Conservation (phyloP, 805 yeast genomes). For the Hanseniaspora hatyaiensis region DNA sequence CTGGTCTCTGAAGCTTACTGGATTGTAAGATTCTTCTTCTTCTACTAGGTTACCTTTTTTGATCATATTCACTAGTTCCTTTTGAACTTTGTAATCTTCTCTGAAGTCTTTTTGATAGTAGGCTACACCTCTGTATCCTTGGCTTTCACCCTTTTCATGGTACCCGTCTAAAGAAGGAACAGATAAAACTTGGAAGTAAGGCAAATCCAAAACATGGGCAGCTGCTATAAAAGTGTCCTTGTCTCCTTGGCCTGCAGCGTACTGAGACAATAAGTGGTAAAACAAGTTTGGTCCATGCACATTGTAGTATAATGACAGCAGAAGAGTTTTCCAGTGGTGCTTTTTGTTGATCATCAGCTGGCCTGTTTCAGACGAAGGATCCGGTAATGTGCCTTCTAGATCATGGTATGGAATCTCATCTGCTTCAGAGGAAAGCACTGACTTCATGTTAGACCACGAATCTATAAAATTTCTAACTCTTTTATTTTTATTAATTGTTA, state of each 20-base stretch:
- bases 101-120: slow-evolving; percentile 68
- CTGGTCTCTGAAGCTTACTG: slow-evolving; percentile 15
- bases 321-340: slow-evolving; percentile 45
- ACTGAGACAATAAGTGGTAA: slow-evolving; percentile 61
- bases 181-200: slow-evolving; percentile 40
- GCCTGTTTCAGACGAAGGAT: slow-evolving; percentile 64
- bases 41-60: slow-evolving; percentile 1
- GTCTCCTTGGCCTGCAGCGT: slow-evolving; percentile 70
- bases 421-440: slow-evolving; percentile 19
- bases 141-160: slow-evolving; percentile 22
- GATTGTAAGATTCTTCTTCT: slow-evolving; percentile 14
- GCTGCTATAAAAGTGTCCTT: slow-evolving; percentile 65
- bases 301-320: slow-evolving; percentile 56
- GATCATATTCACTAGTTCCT: slow-evolving; percentile 9
- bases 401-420: slow-evolving; percentile 41
- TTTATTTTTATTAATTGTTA: slow-evolving; percentile 33
- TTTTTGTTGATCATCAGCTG: slow-evolving; percentile 53
- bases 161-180: slow-evolving; percentile 33
- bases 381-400: slow-evolving; percentile 53
- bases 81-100: slow-evolving; percentile 37
- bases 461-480: slow-evolving; percentile 31
- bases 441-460: slow-evolving; percentile 28
- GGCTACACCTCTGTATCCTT: slow-evolving; percentile 51
- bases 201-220: slow-evolving; percentile 37
- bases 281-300: slow-evolving; percentile 54